A percentile compares a stretch with the other conserved stretches of the same genome.
Conservation (phyloP, 306 rosid species). For the Fragaria ananassa region DNA sequence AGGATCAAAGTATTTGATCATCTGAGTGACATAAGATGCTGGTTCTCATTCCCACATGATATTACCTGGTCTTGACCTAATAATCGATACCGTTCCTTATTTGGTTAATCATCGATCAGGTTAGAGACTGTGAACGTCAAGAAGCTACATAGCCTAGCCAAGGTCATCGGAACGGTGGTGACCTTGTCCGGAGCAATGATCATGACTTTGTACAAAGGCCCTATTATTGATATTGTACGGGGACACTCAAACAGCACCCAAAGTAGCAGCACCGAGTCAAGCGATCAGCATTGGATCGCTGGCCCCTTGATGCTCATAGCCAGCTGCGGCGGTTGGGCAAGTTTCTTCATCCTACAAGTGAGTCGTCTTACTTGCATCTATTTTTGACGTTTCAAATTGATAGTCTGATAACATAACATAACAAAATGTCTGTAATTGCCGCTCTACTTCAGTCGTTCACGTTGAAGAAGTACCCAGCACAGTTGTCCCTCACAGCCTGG, state of each 20-base stretch:
- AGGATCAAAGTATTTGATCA: background rate
- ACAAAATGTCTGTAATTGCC: background rate
- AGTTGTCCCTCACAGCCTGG: constrained; percentile 91
- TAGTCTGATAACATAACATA: background rate
- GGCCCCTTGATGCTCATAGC: constrained; percentile 68
- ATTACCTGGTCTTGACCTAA: background rate
- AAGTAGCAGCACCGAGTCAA: constrained; percentile 24
- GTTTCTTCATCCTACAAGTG: constrained; percentile 94
- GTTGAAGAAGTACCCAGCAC: constrained; percentile 85
- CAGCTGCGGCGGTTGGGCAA: constrained; percentile 77
- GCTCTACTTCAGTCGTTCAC: constrained; percentile 63
- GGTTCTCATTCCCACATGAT: background rate
- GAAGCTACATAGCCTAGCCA: constrained; percentile 70
- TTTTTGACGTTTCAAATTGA: background rate
- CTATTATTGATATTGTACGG: constrained; percentile 51
- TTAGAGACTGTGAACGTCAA: constrained; percentile 66
- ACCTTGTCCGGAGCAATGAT: constrained; percentile 93
- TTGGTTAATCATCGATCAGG: constrained; percentile 33
- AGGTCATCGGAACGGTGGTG: constrained; percentile 73
- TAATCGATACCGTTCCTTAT: background rate
- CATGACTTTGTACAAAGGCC: constrained; percentile 97
- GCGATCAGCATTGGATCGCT: constrained; percentile 59
- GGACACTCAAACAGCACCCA: constrained; percentile 36
- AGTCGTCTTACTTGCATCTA: constrained; percentile 7
- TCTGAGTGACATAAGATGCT: background rate